Base-by-base conservation (phyloP, 1,284 basidiomycete genomes). In the Ganoderma multipileum region DNA sequence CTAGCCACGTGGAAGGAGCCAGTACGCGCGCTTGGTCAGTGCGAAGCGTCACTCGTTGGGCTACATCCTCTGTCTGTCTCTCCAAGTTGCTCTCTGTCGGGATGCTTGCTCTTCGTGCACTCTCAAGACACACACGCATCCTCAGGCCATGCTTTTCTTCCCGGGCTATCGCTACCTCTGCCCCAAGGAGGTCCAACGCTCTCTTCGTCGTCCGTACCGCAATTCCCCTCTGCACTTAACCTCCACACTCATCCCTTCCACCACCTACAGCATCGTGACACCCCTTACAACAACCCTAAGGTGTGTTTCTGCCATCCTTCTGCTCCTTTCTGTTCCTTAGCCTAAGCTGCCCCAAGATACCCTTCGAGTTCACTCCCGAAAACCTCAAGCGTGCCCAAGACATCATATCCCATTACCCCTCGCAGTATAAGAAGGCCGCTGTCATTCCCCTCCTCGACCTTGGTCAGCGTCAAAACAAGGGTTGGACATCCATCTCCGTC, bases 401-500 rank as follows among this genome's bases (percentile, higher is more conserved):
- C 81, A 95, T 98, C 82, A 95, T 99, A 80, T 87, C 93, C 61
- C 91, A 91, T 75, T 99, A 99, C 85, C 97, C 97, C 5, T 86
- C 94, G 62, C 97, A 99, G 81, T 99, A 98, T 88, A 97, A 96
- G 87, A 98, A 98, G 82, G 95, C 94, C 18, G 98, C 98, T 41
- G 93, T 97, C 76, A 98, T 99, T 78, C 97, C 98, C 54, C 87
- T 99, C 44, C 91, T 99, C 68, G 96, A 99, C 83, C 88, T 99
- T 55, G 97, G 92, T 2, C 98, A 99, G 83, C 89, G 96, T 74
- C 98, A 99, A 83, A 99, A 99, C 85, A 95, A 96, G 76, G 96
- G 96, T 76, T 99, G 96, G 95, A 97, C 96, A n/a, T 96, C 93
- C 78, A 97, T 99, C 76, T 95, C 93, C 76, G 96, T 97, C 71